Conservation (phyloP, 2,329 filamentous ascomycete genomes). For the Diplodia sapinea region DNA sequence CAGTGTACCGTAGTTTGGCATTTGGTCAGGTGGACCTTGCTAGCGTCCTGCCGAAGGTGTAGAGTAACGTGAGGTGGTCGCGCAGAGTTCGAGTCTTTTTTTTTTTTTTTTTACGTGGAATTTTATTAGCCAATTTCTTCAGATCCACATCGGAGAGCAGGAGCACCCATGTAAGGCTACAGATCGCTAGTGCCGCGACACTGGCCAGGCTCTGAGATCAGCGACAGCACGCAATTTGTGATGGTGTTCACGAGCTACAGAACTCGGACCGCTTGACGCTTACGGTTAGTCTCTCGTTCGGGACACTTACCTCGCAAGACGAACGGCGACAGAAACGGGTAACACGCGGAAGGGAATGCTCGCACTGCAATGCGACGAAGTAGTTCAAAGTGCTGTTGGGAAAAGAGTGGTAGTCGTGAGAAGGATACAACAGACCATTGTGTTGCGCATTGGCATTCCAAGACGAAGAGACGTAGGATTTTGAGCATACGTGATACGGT, state of each 20-base stretch:
- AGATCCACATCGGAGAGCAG: not conserved
- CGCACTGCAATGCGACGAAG: not conserved
- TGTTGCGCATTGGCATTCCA: not conserved
- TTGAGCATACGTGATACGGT: no score
- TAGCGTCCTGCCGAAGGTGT: not conserved
- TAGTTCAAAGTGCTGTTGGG: not conserved
- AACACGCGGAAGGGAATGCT: not conserved
- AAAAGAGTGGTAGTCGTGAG: not conserved
- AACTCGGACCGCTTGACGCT: not conserved
- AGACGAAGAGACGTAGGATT: no score
- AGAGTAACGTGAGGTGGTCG: not conserved
- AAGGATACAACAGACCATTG: not conserved
- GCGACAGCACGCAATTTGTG: constrained; percentile 3
- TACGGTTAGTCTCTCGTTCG: not conserved
- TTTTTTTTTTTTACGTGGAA: not conserved
- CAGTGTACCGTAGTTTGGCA: not conserved
- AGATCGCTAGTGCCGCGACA: not conserved
- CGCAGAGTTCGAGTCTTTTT: not conserved
- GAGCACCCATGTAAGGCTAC: not conserved
- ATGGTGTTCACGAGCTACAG: not conserved
- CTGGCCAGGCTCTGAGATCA: not conserved
- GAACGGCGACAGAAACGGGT: not conserved
- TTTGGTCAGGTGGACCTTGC: not conserved
- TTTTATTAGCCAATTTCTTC: not conserved
- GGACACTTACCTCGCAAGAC: not conserved